A percentile compares a stretch with the other conserved stretches of the same genome.
phyloP scores from a whole-genome alignment of 2,329 filamentous ascomycete species.

The Nemania serpens region DNA sequence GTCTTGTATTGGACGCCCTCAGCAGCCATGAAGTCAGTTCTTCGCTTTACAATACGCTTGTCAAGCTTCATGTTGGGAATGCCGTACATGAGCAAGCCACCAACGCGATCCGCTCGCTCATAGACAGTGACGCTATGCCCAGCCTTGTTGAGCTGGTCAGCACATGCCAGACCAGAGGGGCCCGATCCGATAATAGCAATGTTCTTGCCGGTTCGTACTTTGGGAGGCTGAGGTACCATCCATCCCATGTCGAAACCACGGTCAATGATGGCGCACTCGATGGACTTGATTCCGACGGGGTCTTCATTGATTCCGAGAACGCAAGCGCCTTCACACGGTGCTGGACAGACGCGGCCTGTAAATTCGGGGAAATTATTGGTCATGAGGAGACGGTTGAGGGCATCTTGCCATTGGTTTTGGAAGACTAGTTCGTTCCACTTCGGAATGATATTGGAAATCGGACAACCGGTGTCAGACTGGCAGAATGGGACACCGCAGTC shows the following conservation, averaged over 20 bases:
- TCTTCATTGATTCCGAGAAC: conserved; percentile 97
- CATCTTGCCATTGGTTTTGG: conserved; percentile 82
- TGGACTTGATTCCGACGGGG: conserved; percentile 96
- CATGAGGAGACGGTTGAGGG: conserved; percentile 87
- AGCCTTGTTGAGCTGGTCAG: conserved; percentile 92
- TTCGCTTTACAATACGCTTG: conserved; percentile 94
- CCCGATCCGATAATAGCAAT: conserved; percentile 91
- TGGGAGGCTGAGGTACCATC: conserved; percentile 85
- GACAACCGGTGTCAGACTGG: conserved; percentile 93
- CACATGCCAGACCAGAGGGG: conserved; percentile 84
- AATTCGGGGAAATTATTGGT: conserved; percentile 99
- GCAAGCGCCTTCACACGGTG: conserved; percentile 94
- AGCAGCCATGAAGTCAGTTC: conserved; percentile 90
- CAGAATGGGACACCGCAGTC: conserved; percentile 99
- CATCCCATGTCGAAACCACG: conserved; percentile 97
- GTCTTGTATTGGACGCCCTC: conserved; percentile 87
- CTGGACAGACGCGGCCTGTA: conserved; percentile 94
- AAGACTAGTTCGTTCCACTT: conserved; percentile 91
- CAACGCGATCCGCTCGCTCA: conserved; percentile 87
- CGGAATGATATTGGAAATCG: conserved; percentile 96
- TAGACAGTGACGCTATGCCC: conserved; percentile 89
- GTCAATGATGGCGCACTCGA: conserved; percentile 97
- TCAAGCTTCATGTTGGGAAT: conserved; percentile 99
- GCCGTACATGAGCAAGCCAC: conserved; percentile 95
- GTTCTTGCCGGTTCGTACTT: conserved; percentile 83